Conservation (phyloP, 169 alveolate genomes). For the Cryptosporidium sp. region DNA sequence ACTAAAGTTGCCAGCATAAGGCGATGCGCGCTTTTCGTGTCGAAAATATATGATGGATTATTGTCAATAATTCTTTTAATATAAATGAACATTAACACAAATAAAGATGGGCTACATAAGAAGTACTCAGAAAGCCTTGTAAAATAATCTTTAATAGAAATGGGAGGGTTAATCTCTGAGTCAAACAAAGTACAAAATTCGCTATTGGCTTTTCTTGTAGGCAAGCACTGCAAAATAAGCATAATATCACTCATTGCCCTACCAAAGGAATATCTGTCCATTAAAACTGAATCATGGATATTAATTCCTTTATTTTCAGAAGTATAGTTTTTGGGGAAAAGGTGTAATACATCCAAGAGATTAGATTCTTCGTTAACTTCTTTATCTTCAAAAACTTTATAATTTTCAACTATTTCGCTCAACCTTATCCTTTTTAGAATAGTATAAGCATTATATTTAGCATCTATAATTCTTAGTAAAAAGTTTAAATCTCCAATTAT, state of each 20-base stretch:
- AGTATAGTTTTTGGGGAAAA: neutral
- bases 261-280: conserved; percentile 33
- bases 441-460: neutral
- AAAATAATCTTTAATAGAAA: conserved; percentile 47
- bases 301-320: neutral
- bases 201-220: conserved; percentile 1
- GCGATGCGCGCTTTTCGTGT: conserved; percentile 50
- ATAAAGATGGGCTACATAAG: conserved; percentile 67
- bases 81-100: conserved; percentile 50
- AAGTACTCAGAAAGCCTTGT: conserved; percentile 33
- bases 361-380: neutral
- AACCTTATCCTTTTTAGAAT: neutral
- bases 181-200: conserved; percentile 23
- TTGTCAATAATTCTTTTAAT: conserved; percentile 43
- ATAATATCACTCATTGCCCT: conserved; percentile 10
- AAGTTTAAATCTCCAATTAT: neutral
- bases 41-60: conserved; percentile 53
- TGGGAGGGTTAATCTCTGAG: neutral
- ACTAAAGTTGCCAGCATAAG: conserved; percentile 48
- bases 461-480: neutral
- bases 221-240: conserved; percentile 1
- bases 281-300: conserved; percentile 43
- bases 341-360: neutral
- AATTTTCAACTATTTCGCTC: neutral
- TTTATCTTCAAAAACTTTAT: conserved; percentile 1